phyloP scores from a whole-genome alignment of 2,329 filamentous ascomycete species.

The Colletotrichum nymphaeae region DNA sequence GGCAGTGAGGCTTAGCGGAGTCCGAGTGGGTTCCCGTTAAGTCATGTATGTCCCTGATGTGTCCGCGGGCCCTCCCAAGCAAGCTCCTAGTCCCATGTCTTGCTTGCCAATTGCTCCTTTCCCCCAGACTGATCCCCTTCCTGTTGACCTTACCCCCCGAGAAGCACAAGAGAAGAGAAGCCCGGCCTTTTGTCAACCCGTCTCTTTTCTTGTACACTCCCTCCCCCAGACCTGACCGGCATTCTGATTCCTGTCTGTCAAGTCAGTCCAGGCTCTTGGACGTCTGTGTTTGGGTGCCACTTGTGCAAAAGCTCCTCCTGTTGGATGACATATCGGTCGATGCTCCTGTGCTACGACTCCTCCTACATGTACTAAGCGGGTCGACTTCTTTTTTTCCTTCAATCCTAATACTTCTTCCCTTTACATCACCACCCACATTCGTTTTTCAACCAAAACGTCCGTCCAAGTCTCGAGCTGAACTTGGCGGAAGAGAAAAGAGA shows the following conservation, averaged over 20 bases:
- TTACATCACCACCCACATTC: constrained; percentile 21
- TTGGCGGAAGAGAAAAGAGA: constrained; percentile 20
- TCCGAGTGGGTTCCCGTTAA: constrained; percentile 34
- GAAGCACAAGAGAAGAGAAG: constrained; percentile 8
- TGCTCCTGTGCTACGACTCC: constrained; percentile 9
- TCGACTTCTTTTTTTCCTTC: constrained; percentile 17
- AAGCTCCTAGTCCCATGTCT: constrained; percentile 19
- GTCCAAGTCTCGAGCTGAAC: background rate
- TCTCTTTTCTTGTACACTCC: constrained; percentile 18
- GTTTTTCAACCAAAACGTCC: constrained; percentile 21
- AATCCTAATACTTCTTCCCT: constrained; percentile 7
- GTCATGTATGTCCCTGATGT: constrained; percentile 7
- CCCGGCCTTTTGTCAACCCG: constrained; percentile 2
- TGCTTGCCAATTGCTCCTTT: constrained; percentile 20
- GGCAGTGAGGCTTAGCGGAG: constrained; percentile 34
- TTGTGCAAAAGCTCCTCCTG: constrained; percentile 19
- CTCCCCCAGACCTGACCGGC: constrained; percentile 6
- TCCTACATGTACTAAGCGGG: constrained; percentile 21
- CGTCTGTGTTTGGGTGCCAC: constrained; percentile 13
- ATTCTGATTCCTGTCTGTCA: constrained; percentile 14
- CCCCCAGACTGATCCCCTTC: constrained; percentile 2
- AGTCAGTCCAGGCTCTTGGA: constrained; percentile 14
- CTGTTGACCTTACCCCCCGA: constrained; percentile 1
- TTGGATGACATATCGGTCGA: constrained; percentile 30
- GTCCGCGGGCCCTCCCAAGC: background rate